These are phyloP conservation scores for Citrus reticulata DNA, from an alignment of 345 rosid genomes.

Conservation along the genomic window DNA sequence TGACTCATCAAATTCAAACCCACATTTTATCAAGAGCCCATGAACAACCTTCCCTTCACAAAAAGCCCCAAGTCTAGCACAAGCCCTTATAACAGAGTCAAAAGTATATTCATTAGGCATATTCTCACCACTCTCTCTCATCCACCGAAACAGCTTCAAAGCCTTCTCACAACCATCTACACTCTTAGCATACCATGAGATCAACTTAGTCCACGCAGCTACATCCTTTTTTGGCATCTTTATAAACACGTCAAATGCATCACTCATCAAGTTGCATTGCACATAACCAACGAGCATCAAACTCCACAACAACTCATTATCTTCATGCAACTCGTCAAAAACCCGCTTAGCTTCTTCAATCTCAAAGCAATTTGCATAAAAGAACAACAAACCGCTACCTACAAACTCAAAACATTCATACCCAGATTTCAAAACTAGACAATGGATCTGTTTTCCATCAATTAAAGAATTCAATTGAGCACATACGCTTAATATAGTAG, in stretches of 20 bases:
- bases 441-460: constrained; percentile 30
- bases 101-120: constrained; percentile 55
- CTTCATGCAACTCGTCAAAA: constrained; percentile 32
- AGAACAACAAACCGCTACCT: constrained; percentile 42
- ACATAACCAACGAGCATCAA: constrained; percentile 49
- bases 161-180: constrained; percentile 37
- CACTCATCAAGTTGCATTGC: constrained; percentile 33
- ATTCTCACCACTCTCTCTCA: constrained; percentile 35
- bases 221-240: constrained; percentile 45
- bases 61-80: constrained; percentile 32
- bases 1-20: constrained; percentile 40
- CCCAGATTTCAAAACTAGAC: constrained; percentile 25
- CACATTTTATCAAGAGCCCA: constrained; percentile 47
- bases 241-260: constrained; percentile 38
- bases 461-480: constrained; percentile 21
- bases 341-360: constrained; percentile 34
- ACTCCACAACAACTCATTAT: constrained; percentile 39
- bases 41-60: constrained; percentile 37
- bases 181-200: constrained; percentile 42
- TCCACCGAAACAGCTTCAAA: constrained; percentile 39
- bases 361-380: constrained; percentile 31
- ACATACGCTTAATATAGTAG: constrained; percentile 33
- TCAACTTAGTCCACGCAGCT: constrained; percentile 45
- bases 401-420: constrained; percentile 36
- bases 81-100: constrained; percentile 47